These are phyloP conservation scores for Lepidopterella palustris DNA, from an alignment of 495 filamentous ascomycete genomes.

Conservation along the genomic window DNA sequence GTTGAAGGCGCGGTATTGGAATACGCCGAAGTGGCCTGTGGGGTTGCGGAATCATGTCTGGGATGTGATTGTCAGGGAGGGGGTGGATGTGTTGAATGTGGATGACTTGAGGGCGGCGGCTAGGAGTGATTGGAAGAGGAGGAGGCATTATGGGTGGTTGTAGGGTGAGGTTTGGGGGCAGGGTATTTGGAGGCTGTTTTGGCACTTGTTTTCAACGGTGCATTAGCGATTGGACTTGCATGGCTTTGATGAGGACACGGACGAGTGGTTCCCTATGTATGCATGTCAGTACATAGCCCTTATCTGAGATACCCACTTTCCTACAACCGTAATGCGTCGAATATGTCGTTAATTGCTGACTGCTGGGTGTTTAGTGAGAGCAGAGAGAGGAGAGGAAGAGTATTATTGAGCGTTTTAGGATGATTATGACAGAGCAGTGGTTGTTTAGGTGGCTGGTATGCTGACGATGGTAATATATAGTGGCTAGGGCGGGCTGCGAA, in stretches of 20 bases:
- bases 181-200: background rate
- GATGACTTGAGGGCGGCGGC: constrained; percentile 29
- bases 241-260: background rate
- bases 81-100: constrained; percentile 27
- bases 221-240: background rate
- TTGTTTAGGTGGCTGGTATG: no score
- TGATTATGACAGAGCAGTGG: no score
- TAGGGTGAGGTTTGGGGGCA: background rate
- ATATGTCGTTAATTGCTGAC: no score
- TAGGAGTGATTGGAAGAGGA: constrained; percentile 21
- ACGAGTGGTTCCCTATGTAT: no score
- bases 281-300: no score
- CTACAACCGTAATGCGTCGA: no score
- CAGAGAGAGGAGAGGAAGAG: no score
- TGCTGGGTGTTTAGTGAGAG: no score
- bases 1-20: constrained; percentile 27
- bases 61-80: constrained; percentile 19
- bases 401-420: no score
- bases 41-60: constrained; percentile 29
- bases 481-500: no score
- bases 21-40: constrained; percentile 30
- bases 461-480: no score
- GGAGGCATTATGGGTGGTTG: constrained; percentile 21
- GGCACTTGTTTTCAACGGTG: background rate
- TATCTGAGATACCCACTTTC: no score